phyloP scores from a whole-genome alignment of 306 rosid species.

The Vachellia collinsii region DNA sequence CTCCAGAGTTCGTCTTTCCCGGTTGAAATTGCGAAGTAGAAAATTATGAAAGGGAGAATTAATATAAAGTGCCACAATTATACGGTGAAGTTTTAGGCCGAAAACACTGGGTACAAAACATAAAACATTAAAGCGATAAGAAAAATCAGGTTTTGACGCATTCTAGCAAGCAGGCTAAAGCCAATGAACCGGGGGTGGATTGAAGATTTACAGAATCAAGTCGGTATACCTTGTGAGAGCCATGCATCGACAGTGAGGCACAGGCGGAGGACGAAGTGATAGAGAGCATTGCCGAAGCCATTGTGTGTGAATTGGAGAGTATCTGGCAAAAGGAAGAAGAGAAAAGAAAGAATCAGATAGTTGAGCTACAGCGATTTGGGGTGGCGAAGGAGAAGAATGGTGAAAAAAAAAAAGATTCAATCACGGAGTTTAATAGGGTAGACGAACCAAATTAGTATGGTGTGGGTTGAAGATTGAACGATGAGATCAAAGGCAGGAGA shows the following conservation, averaged over 20 bases:
- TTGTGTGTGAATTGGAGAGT: neutral
- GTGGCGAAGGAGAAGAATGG: neutral
- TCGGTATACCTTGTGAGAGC: slow-evolving; percentile 53
- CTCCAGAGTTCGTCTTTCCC: slow-evolving; percentile 60
- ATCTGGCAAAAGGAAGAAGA: neutral
- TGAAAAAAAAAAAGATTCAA: neutral
- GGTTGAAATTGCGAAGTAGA: slow-evolving; percentile 22
- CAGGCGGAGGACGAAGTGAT: slow-evolving; percentile 52
- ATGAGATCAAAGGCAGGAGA: slow-evolving; percentile 8
- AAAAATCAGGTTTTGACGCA: neutral
- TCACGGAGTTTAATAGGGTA: neutral
- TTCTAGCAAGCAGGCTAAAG: slow-evolving; percentile 24
- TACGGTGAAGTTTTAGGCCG: slow-evolving; percentile 14
- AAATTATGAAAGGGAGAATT: neutral
- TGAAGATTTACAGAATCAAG: neutral
- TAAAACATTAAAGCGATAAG: neutral
- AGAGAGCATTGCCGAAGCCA: slow-evolving; percentile 70
- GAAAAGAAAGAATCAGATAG: neutral
- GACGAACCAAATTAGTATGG: neutral
- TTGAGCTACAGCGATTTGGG: neutral
- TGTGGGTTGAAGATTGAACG: neutral
- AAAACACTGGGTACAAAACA: neutral
- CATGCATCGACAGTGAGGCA: slow-evolving; percentile 50
- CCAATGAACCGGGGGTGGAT: neutral
- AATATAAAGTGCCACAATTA: neutral